Percentiles rank a stretch among this genome's conserved stretches.
These are phyloP conservation scores for Trypanosoma brucei DNA, from an alignment of 208 protist species.

Conservation along the genomic window DNA sequence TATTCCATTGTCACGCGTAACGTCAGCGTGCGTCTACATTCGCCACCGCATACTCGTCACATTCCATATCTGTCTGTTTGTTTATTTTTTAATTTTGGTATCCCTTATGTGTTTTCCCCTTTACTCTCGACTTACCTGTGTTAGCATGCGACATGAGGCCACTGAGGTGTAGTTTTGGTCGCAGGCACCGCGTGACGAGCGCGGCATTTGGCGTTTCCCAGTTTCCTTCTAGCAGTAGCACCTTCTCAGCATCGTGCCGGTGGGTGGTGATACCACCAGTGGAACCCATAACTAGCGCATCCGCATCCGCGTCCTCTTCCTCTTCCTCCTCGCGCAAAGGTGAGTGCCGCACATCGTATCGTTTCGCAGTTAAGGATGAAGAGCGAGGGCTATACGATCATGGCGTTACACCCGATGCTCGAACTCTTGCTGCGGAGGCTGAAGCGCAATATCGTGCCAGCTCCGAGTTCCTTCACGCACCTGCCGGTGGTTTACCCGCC, in stretches of 20 bases:
- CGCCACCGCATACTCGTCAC: too few relatives aligned
- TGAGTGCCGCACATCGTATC: neutral
- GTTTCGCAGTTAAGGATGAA: conserved; percentile 45
- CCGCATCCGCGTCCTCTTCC: neutral
- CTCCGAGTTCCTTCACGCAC: conserved; percentile 39
- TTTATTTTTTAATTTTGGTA: too few relatives aligned
- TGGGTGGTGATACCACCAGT: conserved; percentile 31
- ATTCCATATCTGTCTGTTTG: too few relatives aligned
- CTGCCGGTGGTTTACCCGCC: conserved; percentile 21
- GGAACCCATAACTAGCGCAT: conserved; percentile 24
- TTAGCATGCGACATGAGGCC: too few relatives aligned
- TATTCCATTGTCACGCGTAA: too few relatives aligned
- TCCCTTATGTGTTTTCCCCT: too few relatives aligned
- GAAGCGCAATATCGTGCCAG: conserved; percentile 67
- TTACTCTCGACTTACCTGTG: too few relatives aligned
- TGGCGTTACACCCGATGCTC: conserved; percentile 58
- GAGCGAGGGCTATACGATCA: conserved; percentile 63
- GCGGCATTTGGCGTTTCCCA: too few relatives aligned
- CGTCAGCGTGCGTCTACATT: too few relatives aligned
- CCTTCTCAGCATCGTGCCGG: conserved; percentile 3
- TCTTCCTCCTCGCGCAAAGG: neutral
- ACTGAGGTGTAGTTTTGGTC: too few relatives aligned
- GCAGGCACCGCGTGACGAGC: too few relatives aligned
- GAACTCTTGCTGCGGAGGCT: conserved; percentile 55
- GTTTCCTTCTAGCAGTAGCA: neutral